These are phyloP conservation scores for Neospora caninum DNA, from an alignment of 169 alveolate genomes.

Conservation along the genomic window DNA sequence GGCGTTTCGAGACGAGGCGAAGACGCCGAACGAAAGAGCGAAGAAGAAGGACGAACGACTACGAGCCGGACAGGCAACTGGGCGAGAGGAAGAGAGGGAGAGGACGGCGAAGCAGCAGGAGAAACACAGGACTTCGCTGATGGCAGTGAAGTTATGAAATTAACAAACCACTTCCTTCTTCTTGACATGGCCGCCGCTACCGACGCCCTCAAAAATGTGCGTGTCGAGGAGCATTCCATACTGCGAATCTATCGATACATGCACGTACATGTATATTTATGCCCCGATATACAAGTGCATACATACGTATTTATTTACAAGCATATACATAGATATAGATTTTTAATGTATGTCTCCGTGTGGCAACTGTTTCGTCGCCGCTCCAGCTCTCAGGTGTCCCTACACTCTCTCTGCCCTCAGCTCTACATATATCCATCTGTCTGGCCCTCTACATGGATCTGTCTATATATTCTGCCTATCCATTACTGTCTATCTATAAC, in stretches of 20 bases:
- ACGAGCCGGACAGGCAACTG: neutral
- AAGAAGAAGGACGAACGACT: neutral
- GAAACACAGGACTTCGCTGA: neutral
- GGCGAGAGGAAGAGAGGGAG: neutral
- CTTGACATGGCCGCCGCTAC: neutral
- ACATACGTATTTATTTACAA: neutral
- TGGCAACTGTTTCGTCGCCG: too few relatives aligned
- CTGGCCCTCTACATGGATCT: neutral
- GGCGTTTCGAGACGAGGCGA: neutral
- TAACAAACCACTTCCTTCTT: neutral
- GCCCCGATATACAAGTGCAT: neutral
- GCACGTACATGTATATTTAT: neutral
- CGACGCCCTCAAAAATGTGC: constrained; percentile 3
- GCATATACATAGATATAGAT: neutral
- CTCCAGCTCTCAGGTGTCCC: too few relatives aligned
- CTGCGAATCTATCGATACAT: neutral
- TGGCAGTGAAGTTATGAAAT: neutral
- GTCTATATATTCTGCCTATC: neutral
- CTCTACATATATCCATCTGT: too few relatives aligned
- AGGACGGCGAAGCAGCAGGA: neutral
- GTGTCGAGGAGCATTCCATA: neutral
- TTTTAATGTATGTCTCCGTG: neutral
- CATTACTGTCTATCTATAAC: neutral
- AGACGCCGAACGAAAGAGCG: neutral
- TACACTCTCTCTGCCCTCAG: too few relatives aligned